Base-by-base conservation (phyloP, 106 monocot genomes). In the Dactylorhiza incarnata region DNA sequence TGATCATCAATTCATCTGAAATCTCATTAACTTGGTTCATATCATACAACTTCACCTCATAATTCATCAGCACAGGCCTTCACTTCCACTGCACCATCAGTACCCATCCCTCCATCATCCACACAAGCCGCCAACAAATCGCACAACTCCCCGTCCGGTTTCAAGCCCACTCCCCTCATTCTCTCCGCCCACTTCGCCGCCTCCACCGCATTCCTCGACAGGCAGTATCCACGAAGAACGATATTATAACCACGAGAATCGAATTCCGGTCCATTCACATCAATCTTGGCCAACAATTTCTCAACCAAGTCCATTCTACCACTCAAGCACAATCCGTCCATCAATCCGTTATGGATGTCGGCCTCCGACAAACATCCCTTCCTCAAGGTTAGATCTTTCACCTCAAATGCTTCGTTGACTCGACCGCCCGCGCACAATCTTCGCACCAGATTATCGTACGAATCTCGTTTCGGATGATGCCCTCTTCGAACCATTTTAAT, bases 31-130 rank as follows among this genome's bases (percentile, higher is more conserved):
- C 29, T 14, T 43, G 43, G 37, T 89, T 79, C 78, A 84, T 86
- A 72, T 89, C 86, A 5, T 82, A 86, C 65, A 84, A 45, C 76
- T 66, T 48, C 48, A 48, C 65, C 15, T 45, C 43, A 29, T 76
- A 63, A 63, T 66, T 48, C 44, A 76, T 43, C 76, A 76, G 50
- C 25, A 76, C 8, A 66, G 9, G n/a, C 48, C 53, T 69, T 45
- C 14, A 19, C 14, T 53, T 78, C 69, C 9, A 29, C 12, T 52
- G 15, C 68, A 53, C 69, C 69, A 25, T 68, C 69, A n/a, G n/a
- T n/a, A 78, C 43, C 69, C 19, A 8, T 70, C 29, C 69, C 77
- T 48, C 70, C 26, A 70, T 29, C 5, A 20, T 43, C 29, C 51
- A 70, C 45, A 70, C 77, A 69, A 78, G 46, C 12, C 6, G 26